phyloP scores from a whole-genome alignment of 139 green algal genomes.

The Microglena sp. region DNA sequence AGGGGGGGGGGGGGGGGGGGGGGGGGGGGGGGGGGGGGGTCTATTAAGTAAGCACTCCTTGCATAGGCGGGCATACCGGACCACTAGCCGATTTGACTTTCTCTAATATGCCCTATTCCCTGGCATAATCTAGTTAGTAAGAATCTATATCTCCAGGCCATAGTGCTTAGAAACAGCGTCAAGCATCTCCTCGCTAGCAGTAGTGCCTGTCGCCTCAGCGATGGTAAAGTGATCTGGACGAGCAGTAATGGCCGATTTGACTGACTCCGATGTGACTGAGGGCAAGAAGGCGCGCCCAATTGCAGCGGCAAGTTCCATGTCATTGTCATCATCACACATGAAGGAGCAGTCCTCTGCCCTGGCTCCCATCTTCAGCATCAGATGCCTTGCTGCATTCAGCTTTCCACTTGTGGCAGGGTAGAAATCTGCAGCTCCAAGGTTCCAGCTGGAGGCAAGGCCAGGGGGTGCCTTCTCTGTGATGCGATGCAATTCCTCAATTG shows the following conservation, averaged over 20 bases:
- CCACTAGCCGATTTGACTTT: too few species aligned
- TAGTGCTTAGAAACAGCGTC: too few species aligned
- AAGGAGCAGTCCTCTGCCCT: slow-evolving; percentile 23
- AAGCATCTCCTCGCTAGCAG: slow-evolving; percentile 48
- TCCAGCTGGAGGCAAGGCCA: slow-evolving; percentile 39
- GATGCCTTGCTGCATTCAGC: slow-evolving; percentile 22
- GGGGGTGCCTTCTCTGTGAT: slow-evolving; percentile 7
- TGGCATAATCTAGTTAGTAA: too few species aligned
- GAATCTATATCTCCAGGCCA: too few species aligned
- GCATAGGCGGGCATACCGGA: too few species aligned
- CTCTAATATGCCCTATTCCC: too few species aligned
- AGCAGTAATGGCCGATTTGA: slow-evolving; percentile 24
- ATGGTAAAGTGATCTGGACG: slow-evolving; percentile 42
- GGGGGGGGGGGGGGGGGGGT: too few species aligned
- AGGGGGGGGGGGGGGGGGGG: too few species aligned
- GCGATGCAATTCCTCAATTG: slow-evolving; percentile 15
- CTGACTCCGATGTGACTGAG: slow-evolving; percentile 33
- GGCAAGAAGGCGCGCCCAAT: slow-evolving; percentile 55
- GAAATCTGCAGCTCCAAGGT: slow-evolving; percentile 60
- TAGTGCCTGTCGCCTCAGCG: slow-evolving; percentile 30
- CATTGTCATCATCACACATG: slow-evolving; percentile 74
- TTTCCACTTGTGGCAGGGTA: slow-evolving; percentile 64
- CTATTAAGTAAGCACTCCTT: too few species aligned
- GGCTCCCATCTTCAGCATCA: slow-evolving; percentile 40
- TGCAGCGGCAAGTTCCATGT: slow-evolving; percentile 50